A percentile compares a stretch with the other conserved stretches of the same genome.
phyloP scores from a whole-genome alignment of 1,139 yeast genomes.

The Blastobotrys capitulatus region DNA sequence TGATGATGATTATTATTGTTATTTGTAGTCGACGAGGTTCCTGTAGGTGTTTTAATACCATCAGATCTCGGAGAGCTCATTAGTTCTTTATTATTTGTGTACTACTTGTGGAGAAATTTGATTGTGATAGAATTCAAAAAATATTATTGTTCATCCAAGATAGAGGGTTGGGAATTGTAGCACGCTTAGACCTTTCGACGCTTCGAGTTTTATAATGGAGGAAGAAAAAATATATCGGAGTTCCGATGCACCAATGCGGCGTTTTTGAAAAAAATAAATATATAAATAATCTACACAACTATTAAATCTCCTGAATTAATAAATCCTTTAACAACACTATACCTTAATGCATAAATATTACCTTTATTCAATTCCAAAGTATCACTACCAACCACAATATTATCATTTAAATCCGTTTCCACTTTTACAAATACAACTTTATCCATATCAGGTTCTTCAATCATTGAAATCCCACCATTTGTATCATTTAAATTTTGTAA shows the following conservation, averaged over 20 bases:
- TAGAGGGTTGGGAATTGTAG: too few species aligned
- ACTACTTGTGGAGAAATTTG: background rate
- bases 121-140: too few species aligned
- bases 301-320: constrained; percentile 21
- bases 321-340: constrained; percentile 42
- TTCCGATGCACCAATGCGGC: too few species aligned
- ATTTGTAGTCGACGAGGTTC: too few species aligned
- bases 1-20: too few species aligned
- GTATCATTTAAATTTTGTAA: constrained; percentile 73
- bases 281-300: too few species aligned
- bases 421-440: constrained; percentile 74
- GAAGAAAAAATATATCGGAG: too few species aligned
- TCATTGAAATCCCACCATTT: constrained; percentile 72
- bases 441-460: constrained; percentile 68
- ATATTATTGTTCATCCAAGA: too few species aligned
- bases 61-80: constrained; percentile 6
- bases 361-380: constrained; percentile 56
- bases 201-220: too few species aligned
- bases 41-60: constrained; percentile 6
- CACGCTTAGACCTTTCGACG: too few species aligned
- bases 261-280: too few species aligned
- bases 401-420: constrained; percentile 34
- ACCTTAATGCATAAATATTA: constrained; percentile 76
- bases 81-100: background rate
- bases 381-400: constrained; percentile 41